Percentiles rank a stretch among this genome's conserved stretches.
These are phyloP conservation scores for Keithomyces neogunnii DNA, from an alignment of 2,329 filamentous ascomycete genomes.

Conservation along the genomic window DNA sequence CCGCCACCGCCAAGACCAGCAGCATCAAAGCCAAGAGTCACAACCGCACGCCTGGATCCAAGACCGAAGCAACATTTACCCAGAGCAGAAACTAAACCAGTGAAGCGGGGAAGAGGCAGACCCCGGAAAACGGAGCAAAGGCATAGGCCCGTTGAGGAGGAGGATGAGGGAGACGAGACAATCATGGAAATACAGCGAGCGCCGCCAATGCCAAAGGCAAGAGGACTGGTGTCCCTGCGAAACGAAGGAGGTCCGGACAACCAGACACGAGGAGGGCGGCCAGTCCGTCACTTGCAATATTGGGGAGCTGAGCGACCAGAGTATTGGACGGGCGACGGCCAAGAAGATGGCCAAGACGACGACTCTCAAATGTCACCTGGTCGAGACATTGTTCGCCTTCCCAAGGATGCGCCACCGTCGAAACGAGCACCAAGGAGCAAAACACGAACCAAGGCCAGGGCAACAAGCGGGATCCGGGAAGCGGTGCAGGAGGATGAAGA, in stretches of 20 bases:
- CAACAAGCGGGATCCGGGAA: conserved; percentile 19
- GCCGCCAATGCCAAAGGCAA: conserved; percentile 46
- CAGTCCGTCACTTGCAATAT: conserved; percentile 69
- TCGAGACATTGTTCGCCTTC: conserved; percentile 66
- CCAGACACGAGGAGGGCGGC: conserved; percentile 65
- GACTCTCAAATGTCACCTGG: conserved; percentile 59
- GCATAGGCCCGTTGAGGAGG: conserved; percentile 21
- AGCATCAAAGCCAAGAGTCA: conserved; percentile 16
- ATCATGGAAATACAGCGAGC: conserved; percentile 42
- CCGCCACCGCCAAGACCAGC: conserved; percentile 16
- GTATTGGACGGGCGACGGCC: conserved; percentile 52
- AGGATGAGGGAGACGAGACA: conserved; percentile 35
- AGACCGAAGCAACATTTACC: neutral
- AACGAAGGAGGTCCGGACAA: conserved; percentile 41
- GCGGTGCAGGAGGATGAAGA: conserved; percentile 41
- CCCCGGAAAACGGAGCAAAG: conserved; percentile 8
- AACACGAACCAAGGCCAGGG: conserved; percentile 20
- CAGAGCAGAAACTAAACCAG: conserved; percentile 1
- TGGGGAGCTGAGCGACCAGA: conserved; percentile 81
- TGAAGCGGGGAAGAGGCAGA: conserved; percentile 7
- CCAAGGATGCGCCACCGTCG: conserved; percentile 42
- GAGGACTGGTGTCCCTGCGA: conserved; percentile 45
- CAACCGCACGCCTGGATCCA: neutral
- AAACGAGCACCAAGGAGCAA: conserved; percentile 18
- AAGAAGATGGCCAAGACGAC: conserved; percentile 34